Evolutionary conservation across 176 grass and related monocot species (phyloP), one percentile per base, ranked within the genome.

Genomic region (Oryza rufipogon): DNA sequence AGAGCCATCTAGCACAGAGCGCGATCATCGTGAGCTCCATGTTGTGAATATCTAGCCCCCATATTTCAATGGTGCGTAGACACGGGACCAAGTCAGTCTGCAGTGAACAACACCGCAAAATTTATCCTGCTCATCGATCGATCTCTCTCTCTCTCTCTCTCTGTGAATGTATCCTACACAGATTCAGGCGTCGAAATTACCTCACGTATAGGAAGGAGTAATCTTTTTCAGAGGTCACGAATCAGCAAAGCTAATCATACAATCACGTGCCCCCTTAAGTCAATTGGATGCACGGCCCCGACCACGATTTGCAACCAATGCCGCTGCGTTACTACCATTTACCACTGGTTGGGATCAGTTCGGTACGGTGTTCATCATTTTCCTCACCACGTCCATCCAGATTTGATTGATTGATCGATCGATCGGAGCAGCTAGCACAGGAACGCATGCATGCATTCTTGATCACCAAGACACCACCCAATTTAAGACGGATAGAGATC

Each of bases 391-490:
- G 52, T 56, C 68, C 75, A 74, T 68, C 26, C 25, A 5, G 75
- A 48, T 52, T 73, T n/a, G 78, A 82, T 42, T 47, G 86, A 71
- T 73, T 16, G 78, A 82, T 42, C 36, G 86, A 71, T 73, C 58
- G 86, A 71, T 73, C 58, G 56, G 16, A 66, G 64, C 44, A 60
- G 7, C 39, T 38, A 38, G 20, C 22, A 19, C 36, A 66, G 79
- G 52, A 66, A 9, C 19, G 66, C 47, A 23, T 79, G 23, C n/a
- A 0, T 5, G 66, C 47, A 23, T 79, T 15, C n/a, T 0, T 5
- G 36, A 12, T 49, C 34, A 63, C 48, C 42, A 16, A 54, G 9
- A 41, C 39, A 60, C 36, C 36, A 38, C 5, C 17, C 54, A 7
- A 58, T 34, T 22, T 11, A n/a, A 54, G n/a, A 11, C 1, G 14